Base-by-base conservation (phyloP, 371 early-diverging fungal species). In the Apophysomyces variabilis region DNA sequence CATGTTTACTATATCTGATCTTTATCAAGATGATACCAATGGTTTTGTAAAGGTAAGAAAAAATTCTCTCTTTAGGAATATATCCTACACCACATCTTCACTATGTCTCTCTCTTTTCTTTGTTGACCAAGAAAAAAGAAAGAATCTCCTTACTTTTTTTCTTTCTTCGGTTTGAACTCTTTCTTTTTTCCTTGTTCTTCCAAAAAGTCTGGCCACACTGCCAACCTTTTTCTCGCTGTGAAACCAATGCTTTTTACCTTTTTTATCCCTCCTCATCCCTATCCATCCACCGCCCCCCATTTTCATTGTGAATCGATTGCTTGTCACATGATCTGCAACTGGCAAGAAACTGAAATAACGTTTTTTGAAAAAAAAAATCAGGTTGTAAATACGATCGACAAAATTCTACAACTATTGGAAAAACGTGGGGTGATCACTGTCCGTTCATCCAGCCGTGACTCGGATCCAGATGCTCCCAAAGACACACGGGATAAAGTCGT, bases 1-100 rank as follows among this genome's bases (percentile, higher is more conserved):
- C 67, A 83, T 93, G 63, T 95, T 96, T 72, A 86, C 94, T 58
- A 92, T 97, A 65, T 79, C 89, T 11, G 96, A 96, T 61, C 80
- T 97, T 57, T 96, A 92, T 75, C 90, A 90, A 69, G 95, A 97
- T 69, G 97, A 98, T 76, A 98, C 96, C 38, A 94, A 94, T 72
- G 95, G 93, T 32, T 94, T 97, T 75, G 93, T 97, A 70, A 98
- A 95, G 88, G 97, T 96, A 85, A 65, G 3, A 26, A 26, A 26
- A 26, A 26, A 26, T 26, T 26, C 3, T 26, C 32, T 26, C 26
- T 26, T 1, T 26, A 26, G 26, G 26, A 26, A 26, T 26, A 26
- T 26, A 26, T 26, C 26, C 26, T 26, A 26, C 26, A 26, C 1
- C 26, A 26, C 26, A 26, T 26, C 26, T 26, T 26, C 26, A 26